Evolutionary conservation across 2,329 filamentous ascomycete species (phyloP).

Genomic region (Hypoxylon sp.): DNA sequence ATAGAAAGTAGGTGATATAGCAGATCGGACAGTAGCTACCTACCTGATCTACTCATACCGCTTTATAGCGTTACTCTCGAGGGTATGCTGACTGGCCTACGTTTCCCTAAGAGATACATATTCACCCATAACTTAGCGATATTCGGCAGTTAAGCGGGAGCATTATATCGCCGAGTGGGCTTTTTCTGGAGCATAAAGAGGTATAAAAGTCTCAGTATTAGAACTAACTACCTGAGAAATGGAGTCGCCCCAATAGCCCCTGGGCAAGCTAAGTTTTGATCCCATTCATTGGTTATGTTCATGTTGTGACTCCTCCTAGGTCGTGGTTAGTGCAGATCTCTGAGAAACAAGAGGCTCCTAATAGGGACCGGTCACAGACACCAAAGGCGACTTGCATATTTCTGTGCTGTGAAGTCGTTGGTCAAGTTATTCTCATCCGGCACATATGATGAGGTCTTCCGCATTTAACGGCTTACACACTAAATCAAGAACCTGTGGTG

Average conservation of each 20-base stretch:
- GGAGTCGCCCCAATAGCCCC: not conserved
- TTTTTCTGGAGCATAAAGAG: not conserved
- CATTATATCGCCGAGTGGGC: not conserved
- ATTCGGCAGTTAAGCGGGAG: not conserved
- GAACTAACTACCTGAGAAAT: not conserved
- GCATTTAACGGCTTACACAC: not conserved
- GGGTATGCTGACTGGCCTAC: not conserved
- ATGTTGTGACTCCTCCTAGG: not conserved
- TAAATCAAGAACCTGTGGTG: not conserved
- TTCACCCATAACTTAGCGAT: not conserved
- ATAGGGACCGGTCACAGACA: not conserved
- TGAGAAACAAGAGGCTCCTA: not conserved
- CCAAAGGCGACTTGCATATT: not conserved
- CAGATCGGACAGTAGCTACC: no score
- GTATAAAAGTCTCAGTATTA: not conserved
- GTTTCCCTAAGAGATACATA: not conserved
- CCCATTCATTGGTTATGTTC: not conserved
- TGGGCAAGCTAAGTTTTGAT: not conserved
- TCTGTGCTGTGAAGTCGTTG: not conserved
- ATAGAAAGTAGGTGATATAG: no score
- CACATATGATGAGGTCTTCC: not conserved
- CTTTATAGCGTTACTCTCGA: not conserved
- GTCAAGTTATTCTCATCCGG: not conserved
- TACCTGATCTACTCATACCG: no score
- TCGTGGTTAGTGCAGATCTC: not conserved